Evolutionary conservation across 495 filamentous ascomycete species (phyloP).

Genomic region (Penicillium ochrochloron): DNA sequence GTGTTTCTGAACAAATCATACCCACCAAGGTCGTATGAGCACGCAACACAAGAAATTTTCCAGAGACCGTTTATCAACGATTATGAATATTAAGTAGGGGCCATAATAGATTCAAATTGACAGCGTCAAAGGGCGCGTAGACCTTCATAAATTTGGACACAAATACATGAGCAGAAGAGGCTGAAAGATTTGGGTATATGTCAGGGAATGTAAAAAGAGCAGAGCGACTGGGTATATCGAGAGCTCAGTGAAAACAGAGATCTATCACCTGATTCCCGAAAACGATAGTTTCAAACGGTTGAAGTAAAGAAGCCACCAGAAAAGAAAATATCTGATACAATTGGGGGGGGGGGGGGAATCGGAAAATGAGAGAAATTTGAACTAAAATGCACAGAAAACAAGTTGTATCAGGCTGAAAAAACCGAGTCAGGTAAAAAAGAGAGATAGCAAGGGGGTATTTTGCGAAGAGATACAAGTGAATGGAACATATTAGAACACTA

Average conservation of each 20-base stretch:
- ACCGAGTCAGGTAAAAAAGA: conserved; percentile 12
- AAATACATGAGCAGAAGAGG: conserved; percentile 9
- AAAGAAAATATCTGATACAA: conserved; percentile 16
- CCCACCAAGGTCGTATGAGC: background rate
- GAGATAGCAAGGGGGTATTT: conserved; percentile 32
- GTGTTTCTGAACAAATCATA: background rate
- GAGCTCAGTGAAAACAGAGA: conserved; percentile 4
- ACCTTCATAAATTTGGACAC: background rate
- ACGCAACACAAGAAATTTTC: background rate
- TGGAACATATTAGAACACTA: conserved; percentile 20
- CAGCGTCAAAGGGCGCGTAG: background rate
- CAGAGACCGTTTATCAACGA: background rate
- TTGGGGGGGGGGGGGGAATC: background rate
- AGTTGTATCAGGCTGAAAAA: conserved; percentile 17
- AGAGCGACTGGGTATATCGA: conserved; percentile 12
- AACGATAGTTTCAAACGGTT: conserved; percentile 8
- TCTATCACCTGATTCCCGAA: conserved; percentile 3
- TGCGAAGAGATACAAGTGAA: conserved; percentile 24
- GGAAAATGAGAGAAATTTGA: conserved; percentile 7
- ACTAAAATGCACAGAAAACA: background rate
- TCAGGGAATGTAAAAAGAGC: conserved; percentile 24
- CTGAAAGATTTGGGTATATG: conserved; percentile 36
- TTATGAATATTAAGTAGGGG: background rate
- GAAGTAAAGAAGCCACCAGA: conserved; percentile 15
- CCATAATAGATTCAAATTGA: background rate